phyloP scores from a whole-genome alignment of 1,284 basidiomycete genomes.

The Tremellales sp. region DNA sequence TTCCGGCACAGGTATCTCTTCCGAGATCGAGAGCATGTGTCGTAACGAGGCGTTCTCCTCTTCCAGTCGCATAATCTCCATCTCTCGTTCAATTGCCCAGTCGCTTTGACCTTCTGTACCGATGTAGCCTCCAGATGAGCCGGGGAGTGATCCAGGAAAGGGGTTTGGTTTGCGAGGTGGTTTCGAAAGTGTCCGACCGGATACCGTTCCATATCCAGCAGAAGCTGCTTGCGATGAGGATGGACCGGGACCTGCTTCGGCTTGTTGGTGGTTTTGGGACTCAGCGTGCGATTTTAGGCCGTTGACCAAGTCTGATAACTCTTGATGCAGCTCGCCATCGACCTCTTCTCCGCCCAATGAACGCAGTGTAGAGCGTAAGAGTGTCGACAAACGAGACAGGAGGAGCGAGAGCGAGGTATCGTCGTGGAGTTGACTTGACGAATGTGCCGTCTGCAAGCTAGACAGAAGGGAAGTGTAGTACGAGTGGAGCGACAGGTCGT shows the following conservation, averaged over 20 bases:
- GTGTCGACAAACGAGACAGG: slow-evolving; percentile 65
- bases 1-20: slow-evolving; percentile 19
- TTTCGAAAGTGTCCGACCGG: slow-evolving; percentile 8
- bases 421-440: slow-evolving; percentile 59
- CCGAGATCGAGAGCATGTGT: slow-evolving; percentile 62
- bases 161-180: slow-evolving; percentile 17
- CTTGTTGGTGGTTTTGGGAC: slow-evolving; percentile 1
- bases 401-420: slow-evolving; percentile 63
- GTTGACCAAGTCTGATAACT: slow-evolving; percentile 17
- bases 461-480: slow-evolving; percentile 88
- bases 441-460: slow-evolving; percentile 62
- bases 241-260: not conserved
- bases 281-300: slow-evolving; percentile 1
- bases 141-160: slow-evolving; percentile 36
- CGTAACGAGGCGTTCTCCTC: slow-evolving; percentile 75
- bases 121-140: slow-evolving; percentile 40
- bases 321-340: slow-evolving; percentile 17
- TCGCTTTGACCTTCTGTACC: slow-evolving; percentile 55
- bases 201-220: slow-evolving; percentile 5
- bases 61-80: slow-evolving; percentile 71
- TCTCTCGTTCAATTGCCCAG: slow-evolving; percentile 79
- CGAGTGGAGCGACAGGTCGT: slow-evolving; percentile 79
- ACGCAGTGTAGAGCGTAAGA: slow-evolving; percentile 67
- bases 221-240: slow-evolving; percentile 10
- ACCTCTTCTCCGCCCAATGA: slow-evolving; percentile 65